Base-by-base conservation (phyloP, 2,329 filamentous ascomycete genomes). In the Pyricularia grisea region DNA sequence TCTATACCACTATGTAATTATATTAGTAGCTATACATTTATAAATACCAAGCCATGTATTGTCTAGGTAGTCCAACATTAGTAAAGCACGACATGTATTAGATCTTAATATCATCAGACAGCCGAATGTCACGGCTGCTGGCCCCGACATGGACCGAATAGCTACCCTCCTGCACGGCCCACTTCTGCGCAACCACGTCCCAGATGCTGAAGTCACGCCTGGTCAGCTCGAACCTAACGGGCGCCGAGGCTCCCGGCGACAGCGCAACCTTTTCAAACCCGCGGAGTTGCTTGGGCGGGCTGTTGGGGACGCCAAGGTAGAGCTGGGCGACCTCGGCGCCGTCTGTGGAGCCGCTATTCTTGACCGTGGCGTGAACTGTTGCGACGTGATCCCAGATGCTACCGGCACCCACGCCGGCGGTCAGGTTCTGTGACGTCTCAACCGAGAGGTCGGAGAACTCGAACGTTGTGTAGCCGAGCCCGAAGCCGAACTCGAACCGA, bases 401-500 rank as follows among this genome's bases (percentile, higher is more conserved):
- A 3, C 70, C 69, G n/a, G 69, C 69, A 17, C 72, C 72, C 5
- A 71, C 72, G 14, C 70, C 68, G 2, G 68, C 33, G n/a, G 36
- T 36, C 23, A 33, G 88, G 0, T 89, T 89, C 1, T 85, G 78
- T 55, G 79, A 79, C 0, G 88, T 90, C 73, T 82, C 77, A 58
- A 92, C 79, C 27, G 81, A 77, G 28, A 93, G 79, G 74, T 89
- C 79, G 2, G 88, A 87, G 79, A 91, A 92, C 68, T 84, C 78
- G 75, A 94, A 93, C 1, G 84, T 91, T 1, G 91, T 92, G 82
- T 93, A 94, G 0, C 87, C 90, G 7, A 94, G 81, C 69, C 92
- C 92, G 73, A 85, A 91, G 6, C 92, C 92, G 73, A 94, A 94
- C 74, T 92, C 90, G 77, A 88, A 94, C 70, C 90, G 85, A 0